Conservation (phyloP, 2,329 filamentous ascomycete genomes). For the Fusarium luffae region DNA sequence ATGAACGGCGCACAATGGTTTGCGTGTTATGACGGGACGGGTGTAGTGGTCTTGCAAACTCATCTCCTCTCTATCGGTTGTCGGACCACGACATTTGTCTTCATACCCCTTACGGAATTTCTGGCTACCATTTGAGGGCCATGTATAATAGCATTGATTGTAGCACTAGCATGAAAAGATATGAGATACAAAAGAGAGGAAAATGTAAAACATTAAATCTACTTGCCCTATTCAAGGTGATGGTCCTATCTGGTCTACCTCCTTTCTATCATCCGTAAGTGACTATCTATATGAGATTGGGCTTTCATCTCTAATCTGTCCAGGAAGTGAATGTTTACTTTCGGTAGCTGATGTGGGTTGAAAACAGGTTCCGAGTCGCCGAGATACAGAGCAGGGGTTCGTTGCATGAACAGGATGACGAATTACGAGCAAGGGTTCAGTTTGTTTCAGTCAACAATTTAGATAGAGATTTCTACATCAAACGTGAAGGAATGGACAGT, state of each 20-base stretch:
- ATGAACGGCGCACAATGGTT: slow-evolving; percentile 59
- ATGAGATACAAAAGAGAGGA: slow-evolving; percentile 32
- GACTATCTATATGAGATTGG: neutral
- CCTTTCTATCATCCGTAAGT: neutral
- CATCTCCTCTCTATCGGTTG: slow-evolving; percentile 51
- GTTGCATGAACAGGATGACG: slow-evolving; percentile 24
- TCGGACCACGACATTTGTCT: slow-evolving; percentile 43
- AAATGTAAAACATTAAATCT: slow-evolving; percentile 23
- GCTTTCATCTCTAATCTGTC: neutral
- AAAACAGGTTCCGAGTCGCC: slow-evolving; percentile 16
- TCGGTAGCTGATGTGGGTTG: neutral
- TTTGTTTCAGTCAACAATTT: neutral
- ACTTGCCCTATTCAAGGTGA: neutral
- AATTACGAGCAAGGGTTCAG: slow-evolving; percentile 4
- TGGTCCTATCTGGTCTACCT: neutral
- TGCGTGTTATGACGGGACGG: slow-evolving; percentile 58
- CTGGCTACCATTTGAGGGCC: slow-evolving; percentile 45
- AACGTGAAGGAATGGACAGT: neutral
- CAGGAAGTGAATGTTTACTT: neutral
- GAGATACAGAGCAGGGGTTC: slow-evolving; percentile 13
- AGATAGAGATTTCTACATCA: neutral
- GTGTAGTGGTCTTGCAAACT: slow-evolving; percentile 50
- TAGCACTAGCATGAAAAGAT: slow-evolving; percentile 47
- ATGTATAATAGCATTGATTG: slow-evolving; percentile 52
- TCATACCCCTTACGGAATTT: slow-evolving; percentile 47